A percentile compares a stretch with the other conserved stretches of the same genome.
Evolutionary conservation across 2,329 filamentous ascomycete genomes (phyloP).

Genomic region (Colletotrichum viniferum): DNA sequence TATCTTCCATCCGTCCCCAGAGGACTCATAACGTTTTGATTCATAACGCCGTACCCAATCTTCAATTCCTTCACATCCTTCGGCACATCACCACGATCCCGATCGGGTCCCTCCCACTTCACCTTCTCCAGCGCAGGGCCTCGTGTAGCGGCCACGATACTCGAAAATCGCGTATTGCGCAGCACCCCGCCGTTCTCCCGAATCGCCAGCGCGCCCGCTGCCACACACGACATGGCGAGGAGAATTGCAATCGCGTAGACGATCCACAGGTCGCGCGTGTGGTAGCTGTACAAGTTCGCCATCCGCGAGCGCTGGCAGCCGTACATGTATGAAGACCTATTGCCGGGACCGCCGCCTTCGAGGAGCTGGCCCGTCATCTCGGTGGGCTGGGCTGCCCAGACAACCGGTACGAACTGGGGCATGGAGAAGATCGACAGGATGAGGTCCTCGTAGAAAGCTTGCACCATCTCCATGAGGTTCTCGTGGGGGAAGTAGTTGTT

Average conservation of each 20-base stretch:
- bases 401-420: constrained; percentile 35
- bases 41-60: constrained; percentile 14
- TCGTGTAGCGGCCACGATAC: constrained; percentile 41
- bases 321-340: constrained; percentile 27
- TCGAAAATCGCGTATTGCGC: constrained; percentile 39
- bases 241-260: constrained; percentile 37
- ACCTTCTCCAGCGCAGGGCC: constrained; percentile 38
- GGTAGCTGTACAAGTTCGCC: constrained; percentile 32
- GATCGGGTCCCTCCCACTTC: constrained; percentile 23
- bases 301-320: constrained; percentile 31
- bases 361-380: constrained; percentile 23
- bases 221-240: constrained; percentile 28
- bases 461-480: constrained; percentile 28
- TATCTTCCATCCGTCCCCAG: not conserved
- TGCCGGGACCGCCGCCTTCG: constrained; percentile 18
- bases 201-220: constrained; percentile 33
- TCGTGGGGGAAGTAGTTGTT: constrained; percentile 30
- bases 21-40: constrained; percentile 16
- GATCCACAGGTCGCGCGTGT: constrained; percentile 35
- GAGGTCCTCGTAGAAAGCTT: constrained; percentile 37
- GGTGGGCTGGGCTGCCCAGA: constrained; percentile 32
- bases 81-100: constrained; percentile 1
- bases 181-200: constrained; percentile 34
- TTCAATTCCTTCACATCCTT: constrained; percentile 9
- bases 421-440: constrained; percentile 38